Percentiles rank a stretch among this genome's conserved stretches.
phyloP scores from a whole-genome alignment of 306 rosid species.

The Betula pendula region DNA sequence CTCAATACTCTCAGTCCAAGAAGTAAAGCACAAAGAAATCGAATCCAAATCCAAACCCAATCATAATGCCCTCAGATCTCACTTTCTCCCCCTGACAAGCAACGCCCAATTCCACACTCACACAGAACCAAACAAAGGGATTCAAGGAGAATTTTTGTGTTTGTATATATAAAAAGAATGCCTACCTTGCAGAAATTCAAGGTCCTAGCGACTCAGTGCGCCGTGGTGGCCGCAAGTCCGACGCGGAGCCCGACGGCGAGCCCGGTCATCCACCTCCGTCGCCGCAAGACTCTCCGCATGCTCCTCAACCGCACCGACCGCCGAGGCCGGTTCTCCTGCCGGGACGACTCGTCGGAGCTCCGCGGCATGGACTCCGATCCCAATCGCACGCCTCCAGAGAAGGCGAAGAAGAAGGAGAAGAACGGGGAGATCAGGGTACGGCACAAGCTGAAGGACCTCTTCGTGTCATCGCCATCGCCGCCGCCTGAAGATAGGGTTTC shows the following conservation, averaged over 20 bases:
- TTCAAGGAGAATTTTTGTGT: not conserved
- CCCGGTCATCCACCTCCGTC: constrained; percentile 86
- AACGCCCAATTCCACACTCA: not conserved
- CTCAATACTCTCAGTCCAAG: constrained; percentile 22
- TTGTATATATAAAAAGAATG: constrained; percentile 33
- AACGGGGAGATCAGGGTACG: constrained; percentile 54
- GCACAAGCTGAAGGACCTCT: constrained; percentile 69
- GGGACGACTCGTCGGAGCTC: constrained; percentile 26
- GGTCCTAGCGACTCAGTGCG: constrained; percentile 79
- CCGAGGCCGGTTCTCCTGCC: constrained; percentile 43
- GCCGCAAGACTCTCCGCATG: constrained; percentile 72
- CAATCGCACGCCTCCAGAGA: constrained; percentile 18
- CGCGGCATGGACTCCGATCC: constrained; percentile 27
- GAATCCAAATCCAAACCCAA: constrained; percentile 10
- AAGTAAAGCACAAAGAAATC: constrained; percentile 14
- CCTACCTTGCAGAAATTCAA: constrained; percentile 74
- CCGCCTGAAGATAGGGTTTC: constrained; percentile 45
- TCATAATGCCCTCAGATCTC: constrained; percentile 54
- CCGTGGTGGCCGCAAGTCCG: constrained; percentile 72
- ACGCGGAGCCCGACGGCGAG: constrained; percentile 68
- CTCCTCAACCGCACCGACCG: constrained; percentile 64
- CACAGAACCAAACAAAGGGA: not conserved
- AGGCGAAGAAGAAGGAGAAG: constrained; percentile 30
- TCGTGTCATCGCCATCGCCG: constrained; percentile 71
- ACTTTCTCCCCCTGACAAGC: constrained; percentile 40